Percentiles rank a stretch among this genome's conserved stretches.
phyloP scores from a whole-genome alignment of 176 grass and related monocot species.

The Ensete ventricosum region DNA sequence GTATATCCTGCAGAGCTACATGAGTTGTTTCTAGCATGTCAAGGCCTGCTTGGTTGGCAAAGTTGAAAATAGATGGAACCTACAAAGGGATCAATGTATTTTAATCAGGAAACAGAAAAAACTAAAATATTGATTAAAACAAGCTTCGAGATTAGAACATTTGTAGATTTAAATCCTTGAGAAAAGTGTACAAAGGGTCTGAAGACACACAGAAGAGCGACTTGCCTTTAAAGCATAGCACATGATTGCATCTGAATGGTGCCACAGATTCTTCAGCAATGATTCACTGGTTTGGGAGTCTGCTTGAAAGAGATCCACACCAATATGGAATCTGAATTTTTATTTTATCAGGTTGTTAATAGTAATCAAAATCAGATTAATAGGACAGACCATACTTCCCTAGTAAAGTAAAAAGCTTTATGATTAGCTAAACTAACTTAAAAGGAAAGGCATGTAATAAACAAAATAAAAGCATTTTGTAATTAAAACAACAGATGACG shows the following conservation, averaged over 20 bases:
- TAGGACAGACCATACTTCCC: no score
- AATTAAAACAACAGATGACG: no score
- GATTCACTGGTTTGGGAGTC: slow-evolving; percentile 43
- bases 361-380: no score
- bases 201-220: no score
- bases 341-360: background rate
- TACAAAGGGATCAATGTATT: slow-evolving; percentile 14
- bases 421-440: no score
- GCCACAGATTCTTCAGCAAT: slow-evolving; percentile 73
- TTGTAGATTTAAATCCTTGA: no score
- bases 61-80: slow-evolving; percentile 85
- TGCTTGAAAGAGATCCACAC: slow-evolving; percentile 51
- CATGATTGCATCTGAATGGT: slow-evolving; percentile 82
- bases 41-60: slow-evolving; percentile 77
- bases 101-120: background rate
- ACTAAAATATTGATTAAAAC: no score
- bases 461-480: no score
- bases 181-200: background rate
- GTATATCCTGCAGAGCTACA: slow-evolving; percentile 85
- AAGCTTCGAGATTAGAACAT: no score
- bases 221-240: slow-evolving; percentile 89
- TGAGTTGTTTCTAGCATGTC: slow-evolving; percentile 95
- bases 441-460: no score
- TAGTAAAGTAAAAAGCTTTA: no score
- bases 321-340: slow-evolving; percentile 57